Evolutionary conservation across 2,329 filamentous ascomycete genomes (phyloP), one percentile per base, ranked within the genome.

Genomic region (Kalaharituber pfeilii): DNA sequence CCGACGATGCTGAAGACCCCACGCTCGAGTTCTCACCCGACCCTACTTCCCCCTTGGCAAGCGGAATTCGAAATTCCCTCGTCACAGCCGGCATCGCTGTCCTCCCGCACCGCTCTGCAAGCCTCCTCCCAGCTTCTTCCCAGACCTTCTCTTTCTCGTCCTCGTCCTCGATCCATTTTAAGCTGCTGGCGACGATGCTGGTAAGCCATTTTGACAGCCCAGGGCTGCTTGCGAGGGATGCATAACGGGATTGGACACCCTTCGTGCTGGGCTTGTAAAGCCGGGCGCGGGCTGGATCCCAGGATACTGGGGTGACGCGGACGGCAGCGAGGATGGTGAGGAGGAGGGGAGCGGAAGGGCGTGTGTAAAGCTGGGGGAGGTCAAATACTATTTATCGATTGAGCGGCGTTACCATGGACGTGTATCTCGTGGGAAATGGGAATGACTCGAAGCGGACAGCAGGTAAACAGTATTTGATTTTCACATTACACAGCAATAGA

Each of bases 51-150:
- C 65, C 64, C 29, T 65, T 66, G 9, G 67, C 66, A 13, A 69
- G 65, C 25, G 77, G 75, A 42, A 84, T 77, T 6, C 63, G 68
- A 66, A 84, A 84, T 9, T 69, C 71, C 42, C 81, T 73, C 47
- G 73, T 76, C 61, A 84, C 73, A 26, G 77, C 73, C 24, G 77
- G 75, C 76, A 81, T 81, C 36, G 77, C 81, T 55, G 75, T 76
- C 52, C 91, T 76, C 1, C 91, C 91, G 58, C 87, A 94, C 15
- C 89, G 76, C 68, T 95, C 88, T 44, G 85, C 82, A 57, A 96
- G 75, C 49, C 89, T 76, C 56, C 76, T 76, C 62, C 86, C 87
- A 1, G 89, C 87, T 60, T 81, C 73, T 47, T 84, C 79, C 84
- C 87, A 94, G 13, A 93, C 69, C 5, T 68, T 64, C 65, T 89